phyloP scores from a whole-genome alignment of 2,329 filamentous ascomycete genomes.

The Aspergillus oerlinghausenensis region DNA sequence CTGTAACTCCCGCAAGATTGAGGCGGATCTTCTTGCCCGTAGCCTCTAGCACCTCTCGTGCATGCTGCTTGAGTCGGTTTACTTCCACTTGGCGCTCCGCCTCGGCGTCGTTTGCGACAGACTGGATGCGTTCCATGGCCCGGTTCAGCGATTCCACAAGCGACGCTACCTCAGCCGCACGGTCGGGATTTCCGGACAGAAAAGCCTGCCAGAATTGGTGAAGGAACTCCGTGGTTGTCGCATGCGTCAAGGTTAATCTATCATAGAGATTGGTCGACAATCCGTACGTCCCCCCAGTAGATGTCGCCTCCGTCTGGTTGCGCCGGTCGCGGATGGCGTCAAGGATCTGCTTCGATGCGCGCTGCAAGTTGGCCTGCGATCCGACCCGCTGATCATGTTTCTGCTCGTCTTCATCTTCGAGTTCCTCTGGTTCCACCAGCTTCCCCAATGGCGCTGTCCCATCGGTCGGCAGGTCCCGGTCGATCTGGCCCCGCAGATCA shows the following conservation, averaged over 20 bases:
- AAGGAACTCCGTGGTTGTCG: constrained; percentile 92
- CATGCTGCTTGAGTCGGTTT: constrained; percentile 62
- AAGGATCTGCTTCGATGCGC: constrained; percentile 54
- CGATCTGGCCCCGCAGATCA: constrained; percentile 59
- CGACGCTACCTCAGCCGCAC: constrained; percentile 73
- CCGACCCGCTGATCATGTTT: constrained; percentile 58
- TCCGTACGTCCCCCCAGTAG: constrained; percentile 39
- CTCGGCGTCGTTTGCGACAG: constrained; percentile 77
- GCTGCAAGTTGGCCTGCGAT: constrained; percentile 61
- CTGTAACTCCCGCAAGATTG: constrained; percentile 61
- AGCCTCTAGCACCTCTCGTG: constrained; percentile 63
- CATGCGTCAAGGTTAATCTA: constrained; percentile 70
- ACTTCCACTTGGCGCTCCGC: constrained; percentile 64
- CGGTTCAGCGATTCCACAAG: constrained; percentile 76
- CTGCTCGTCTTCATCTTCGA: constrained; percentile 57
- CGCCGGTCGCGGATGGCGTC: constrained; percentile 56
- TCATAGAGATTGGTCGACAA: constrained; percentile 54
- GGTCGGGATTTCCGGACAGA: constrained; percentile 77
- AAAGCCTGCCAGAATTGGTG: constrained; percentile 96
- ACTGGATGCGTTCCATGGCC: constrained; percentile 72
- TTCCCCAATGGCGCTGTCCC: constrained; percentile 66
- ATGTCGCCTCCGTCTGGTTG: constrained; percentile 35
- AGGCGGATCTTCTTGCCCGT: constrained; percentile 71
- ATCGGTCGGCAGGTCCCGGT: constrained; percentile 42
- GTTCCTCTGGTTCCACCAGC: constrained; percentile 48